Percentiles rank a stretch among this genome's conserved stretches.
Evolutionary conservation across 2,329 filamentous ascomycete genomes (phyloP).

Genomic region (Calonectria pauciramosa): DNA sequence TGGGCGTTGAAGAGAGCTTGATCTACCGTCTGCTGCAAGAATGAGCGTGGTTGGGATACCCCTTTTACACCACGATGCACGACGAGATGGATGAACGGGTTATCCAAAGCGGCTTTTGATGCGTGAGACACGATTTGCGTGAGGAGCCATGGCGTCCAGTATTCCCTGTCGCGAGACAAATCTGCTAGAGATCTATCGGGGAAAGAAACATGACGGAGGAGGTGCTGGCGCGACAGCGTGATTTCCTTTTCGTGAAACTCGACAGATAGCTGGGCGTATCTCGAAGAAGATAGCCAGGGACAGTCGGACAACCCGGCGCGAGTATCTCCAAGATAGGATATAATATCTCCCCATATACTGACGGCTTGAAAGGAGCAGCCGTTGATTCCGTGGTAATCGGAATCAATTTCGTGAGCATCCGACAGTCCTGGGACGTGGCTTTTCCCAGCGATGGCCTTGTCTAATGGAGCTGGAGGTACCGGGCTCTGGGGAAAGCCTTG

Average conservation of each 20-base stretch:
- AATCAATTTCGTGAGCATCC: conserved; percentile 34
- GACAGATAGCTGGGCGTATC: conserved; percentile 35
- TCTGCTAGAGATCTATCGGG: conserved; percentile 32
- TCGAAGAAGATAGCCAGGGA: conserved; percentile 38
- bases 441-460: conserved; percentile 22
- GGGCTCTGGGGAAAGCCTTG: conserved; percentile 35
- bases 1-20: conserved; percentile 40
- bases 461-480: conserved; percentile 18
- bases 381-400: conserved; percentile 25
- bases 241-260: conserved; percentile 41
- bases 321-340: conserved; percentile 38
- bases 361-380: conserved; percentile 24
- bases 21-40: conserved; percentile 42
- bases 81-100: conserved; percentile 43
- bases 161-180: conserved; percentile 32
- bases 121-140: conserved; percentile 43
- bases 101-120: conserved; percentile 36
- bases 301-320: conserved; percentile 35
- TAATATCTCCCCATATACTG: conserved; percentile 33
- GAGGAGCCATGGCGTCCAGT: conserved; percentile 38
- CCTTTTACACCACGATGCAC: conserved; percentile 33
- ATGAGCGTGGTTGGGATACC: conserved; percentile 37
- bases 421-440: conserved; percentile 40
- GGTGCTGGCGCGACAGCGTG: conserved; percentile 29
- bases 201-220: conserved; percentile 39